These are phyloP conservation scores for Tuber brumale DNA, from an alignment of 495 filamentous ascomycete species.

Conservation along the genomic window DNA sequence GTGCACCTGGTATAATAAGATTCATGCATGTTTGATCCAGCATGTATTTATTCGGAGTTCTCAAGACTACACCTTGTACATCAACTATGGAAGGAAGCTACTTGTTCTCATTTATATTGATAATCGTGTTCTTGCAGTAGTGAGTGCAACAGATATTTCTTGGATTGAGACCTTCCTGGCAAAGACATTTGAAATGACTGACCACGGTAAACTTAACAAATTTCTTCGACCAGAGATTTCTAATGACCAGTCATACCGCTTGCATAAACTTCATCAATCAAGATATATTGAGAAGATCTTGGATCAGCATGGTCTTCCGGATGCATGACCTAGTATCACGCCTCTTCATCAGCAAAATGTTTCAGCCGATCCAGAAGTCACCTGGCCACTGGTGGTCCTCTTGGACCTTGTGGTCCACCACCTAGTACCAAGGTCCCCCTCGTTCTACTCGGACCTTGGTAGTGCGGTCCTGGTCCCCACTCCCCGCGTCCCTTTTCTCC, in stretches of 20 bases:
- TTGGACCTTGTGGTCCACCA: too few relatives aligned
- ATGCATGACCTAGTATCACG: not conserved
- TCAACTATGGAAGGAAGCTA: not conserved
- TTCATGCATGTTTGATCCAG: not conserved
- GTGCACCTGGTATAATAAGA: not conserved
- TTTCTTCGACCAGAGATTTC: not conserved
- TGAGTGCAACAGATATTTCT: not conserved
- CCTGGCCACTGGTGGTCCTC: too few relatives aligned
- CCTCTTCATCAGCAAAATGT: too few relatives aligned
- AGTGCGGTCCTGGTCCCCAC: too few relatives aligned
- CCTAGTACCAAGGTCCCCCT: too few relatives aligned
- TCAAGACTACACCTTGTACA: not conserved
- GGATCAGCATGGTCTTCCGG: not conserved
- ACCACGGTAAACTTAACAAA: not conserved
- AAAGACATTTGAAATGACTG: not conserved
- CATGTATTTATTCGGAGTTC: not conserved
- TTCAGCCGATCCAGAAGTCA: too few relatives aligned
- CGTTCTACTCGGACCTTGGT: too few relatives aligned
- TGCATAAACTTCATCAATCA: accelerated
- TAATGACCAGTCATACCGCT: not conserved
- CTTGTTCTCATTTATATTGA: not conserved
- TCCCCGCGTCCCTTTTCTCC: too few relatives aligned
- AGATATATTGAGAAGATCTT: not conserved
- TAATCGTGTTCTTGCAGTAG: not conserved
- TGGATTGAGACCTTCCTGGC: not conserved